A percentile compares a stretch with the other conserved stretches of the same genome.
phyloP scores from a whole-genome alignment of 257 asterid genomes.

The Petunia axillaris region DNA sequence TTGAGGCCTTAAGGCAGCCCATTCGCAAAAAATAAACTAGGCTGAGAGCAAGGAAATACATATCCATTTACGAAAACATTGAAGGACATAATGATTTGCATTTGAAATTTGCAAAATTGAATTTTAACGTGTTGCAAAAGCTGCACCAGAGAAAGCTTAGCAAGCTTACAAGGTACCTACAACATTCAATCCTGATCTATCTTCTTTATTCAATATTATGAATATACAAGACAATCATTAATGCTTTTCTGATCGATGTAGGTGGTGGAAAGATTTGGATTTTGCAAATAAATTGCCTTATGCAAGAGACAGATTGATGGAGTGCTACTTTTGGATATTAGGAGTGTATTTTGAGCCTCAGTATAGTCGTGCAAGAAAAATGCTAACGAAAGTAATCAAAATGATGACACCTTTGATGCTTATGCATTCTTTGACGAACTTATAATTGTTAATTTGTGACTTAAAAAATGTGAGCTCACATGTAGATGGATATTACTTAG shows the following conservation, averaged over 20 bases:
- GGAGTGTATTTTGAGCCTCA: slow-evolving; percentile 44
- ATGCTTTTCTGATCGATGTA: neutral
- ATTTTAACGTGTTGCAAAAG: slow-evolving; percentile 38
- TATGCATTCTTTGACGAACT: neutral
- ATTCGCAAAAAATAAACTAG: slow-evolving; percentile 32
- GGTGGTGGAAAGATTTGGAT: slow-evolving; percentile 49
- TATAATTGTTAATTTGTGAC: too few relatives aligned
- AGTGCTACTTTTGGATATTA: slow-evolving; percentile 39
- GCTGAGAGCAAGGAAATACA: slow-evolving; percentile 33
- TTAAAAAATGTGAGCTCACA: too few relatives aligned
- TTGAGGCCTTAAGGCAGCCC: slow-evolving; percentile 29
- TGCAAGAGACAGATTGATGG: slow-evolving; percentile 45
- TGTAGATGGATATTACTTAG: too few relatives aligned
- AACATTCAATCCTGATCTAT: neutral
- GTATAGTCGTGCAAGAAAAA: slow-evolving; percentile 24
- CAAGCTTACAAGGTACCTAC: neutral
- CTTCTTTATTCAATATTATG: neutral
- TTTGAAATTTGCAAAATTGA: slow-evolving; percentile 33
- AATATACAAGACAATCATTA: too few relatives aligned
- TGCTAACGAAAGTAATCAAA: slow-evolving; percentile 26
- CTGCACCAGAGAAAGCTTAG: slow-evolving; percentile 25
- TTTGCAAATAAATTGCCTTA: slow-evolving; percentile 24
- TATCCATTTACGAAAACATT: slow-evolving; percentile 30
- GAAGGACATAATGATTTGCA: slow-evolving; percentile 6
- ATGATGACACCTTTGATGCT: slow-evolving; percentile 7